Evolutionary conservation across 1,284 basidiomycete species (phyloP), one percentile per base, ranked within the genome.

Genomic region (Papiliotrema flavescens): DNA sequence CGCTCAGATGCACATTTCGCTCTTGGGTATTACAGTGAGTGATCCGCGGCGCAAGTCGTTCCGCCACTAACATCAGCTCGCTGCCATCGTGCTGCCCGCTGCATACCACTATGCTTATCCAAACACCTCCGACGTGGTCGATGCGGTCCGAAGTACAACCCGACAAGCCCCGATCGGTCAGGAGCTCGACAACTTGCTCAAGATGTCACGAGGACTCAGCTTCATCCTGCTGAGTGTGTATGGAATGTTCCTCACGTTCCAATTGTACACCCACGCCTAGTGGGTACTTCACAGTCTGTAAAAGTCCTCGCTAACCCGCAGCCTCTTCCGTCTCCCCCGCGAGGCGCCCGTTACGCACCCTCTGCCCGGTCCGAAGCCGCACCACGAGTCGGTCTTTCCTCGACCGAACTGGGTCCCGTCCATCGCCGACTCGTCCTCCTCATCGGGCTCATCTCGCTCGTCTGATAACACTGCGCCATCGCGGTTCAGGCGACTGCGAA

Each of bases 1-100:
- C 55, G 84, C 88, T 1, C 90, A 93, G 73, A 76, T 90, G 57
- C 89, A 92, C 70, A 85, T 87, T 9, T 86, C 88, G 14, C 77
- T 93, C 32, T 74, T 94, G 57, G 87, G 85, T 20, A 80, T 92
- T 56, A 85, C 86, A 51, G 87, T 89, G 49, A 84, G 88, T 64
- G 11, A 17, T 22, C 57, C n/a, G 5, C 20, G 49, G 23, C 17
- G 3, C 9, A 7, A 20, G 20, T 6, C 7, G 20, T 7, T 20
- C 13, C 15, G 6, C 5, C 37, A 32, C 57, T 52, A 51, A 65
- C 20, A 50, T 60, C 32, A 67, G 59, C 60, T 75, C 46, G 65
- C 66, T 35, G 89, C 87, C 14, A 84, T 92, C 47, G 80, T 92
- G 14, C 79, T 94, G 2, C 91, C 91, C 3, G 81, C 82, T 19